phyloP scores from a whole-genome alignment of 2,329 filamentous ascomycete genomes.

The Colletotrichum sp. region DNA sequence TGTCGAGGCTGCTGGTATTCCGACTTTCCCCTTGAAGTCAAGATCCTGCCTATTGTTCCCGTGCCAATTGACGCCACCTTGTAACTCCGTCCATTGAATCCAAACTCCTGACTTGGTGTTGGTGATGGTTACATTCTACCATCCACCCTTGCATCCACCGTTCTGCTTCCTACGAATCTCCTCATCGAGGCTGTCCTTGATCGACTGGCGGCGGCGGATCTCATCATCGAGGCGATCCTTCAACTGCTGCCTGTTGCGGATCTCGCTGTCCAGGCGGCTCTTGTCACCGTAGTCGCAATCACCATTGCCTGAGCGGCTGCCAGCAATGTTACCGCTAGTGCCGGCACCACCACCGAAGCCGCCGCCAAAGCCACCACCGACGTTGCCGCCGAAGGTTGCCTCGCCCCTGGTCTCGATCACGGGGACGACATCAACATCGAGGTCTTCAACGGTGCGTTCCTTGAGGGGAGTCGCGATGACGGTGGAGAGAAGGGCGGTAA shows the following conservation, averaged over 20 bases:
- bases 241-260: slow-evolving; percentile 27
- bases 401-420: neutral
- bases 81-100: accelerated
- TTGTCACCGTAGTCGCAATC: neutral
- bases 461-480: neutral
- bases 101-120: neutral
- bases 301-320: neutral
- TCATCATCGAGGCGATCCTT: slow-evolving; percentile 28
- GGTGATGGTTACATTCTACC: neutral
- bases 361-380: neutral
- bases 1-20: neutral
- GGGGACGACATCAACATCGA: neutral
- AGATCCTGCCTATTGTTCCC: neutral
- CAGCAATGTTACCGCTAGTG: neutral
- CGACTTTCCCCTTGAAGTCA: neutral
- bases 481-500: neutral
- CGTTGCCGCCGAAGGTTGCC: neutral
- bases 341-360: neutral
- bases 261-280: slow-evolving; percentile 27
- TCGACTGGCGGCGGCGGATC: neutral
- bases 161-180: neutral
- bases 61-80: neutral
- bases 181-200: neutral
- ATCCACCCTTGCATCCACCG: neutral
- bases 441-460: neutral